Percentiles rank a stretch among this genome's conserved stretches.
Conservation (phyloP, 805 yeast genomes). For the Metschnikowia cubensis region DNA sequence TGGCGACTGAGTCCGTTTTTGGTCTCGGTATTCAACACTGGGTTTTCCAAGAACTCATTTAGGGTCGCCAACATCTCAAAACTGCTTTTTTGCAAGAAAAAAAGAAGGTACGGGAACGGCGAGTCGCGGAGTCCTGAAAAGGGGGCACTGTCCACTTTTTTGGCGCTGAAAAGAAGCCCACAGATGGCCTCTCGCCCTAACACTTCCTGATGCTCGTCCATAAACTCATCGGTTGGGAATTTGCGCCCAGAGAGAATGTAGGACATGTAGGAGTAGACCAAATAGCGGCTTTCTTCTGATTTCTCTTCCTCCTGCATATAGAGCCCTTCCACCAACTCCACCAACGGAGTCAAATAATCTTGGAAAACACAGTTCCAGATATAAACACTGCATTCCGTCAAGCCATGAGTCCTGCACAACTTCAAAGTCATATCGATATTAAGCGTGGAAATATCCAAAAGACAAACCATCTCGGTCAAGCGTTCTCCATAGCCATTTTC, state of each 20-base stretch:
- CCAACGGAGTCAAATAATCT: conserved; percentile 70
- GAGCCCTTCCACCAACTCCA: conserved; percentile 43
- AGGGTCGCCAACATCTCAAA: conserved; percentile 61
- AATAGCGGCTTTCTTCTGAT: conserved; percentile 7
- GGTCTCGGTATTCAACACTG: conserved; percentile 62
- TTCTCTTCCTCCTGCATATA: background rate
- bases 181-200: conserved; percentile 11
- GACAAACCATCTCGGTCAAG: conserved; percentile 66
- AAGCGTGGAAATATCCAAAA: conserved; percentile 59
- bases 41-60: conserved; percentile 82
- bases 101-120: conserved; percentile 62
- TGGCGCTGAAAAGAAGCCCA: conserved; percentile 37
- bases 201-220: conserved; percentile 26
- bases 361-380: conserved; percentile 67
- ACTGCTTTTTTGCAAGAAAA: conserved; percentile 53
- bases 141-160: background rate
- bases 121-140: background rate
- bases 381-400: conserved; percentile 62
- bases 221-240: conserved; percentile 64
- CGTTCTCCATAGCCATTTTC: conserved; percentile 37
- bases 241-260: conserved; percentile 72
- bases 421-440: conserved; percentile 75
- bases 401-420: conserved; percentile 51
- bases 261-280: conserved; percentile 56
- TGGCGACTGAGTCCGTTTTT: conserved; percentile 58